Evolutionary conservation across 2,329 filamentous ascomycete genomes (phyloP).

Genomic region (Penicillium brasilianum): DNA sequence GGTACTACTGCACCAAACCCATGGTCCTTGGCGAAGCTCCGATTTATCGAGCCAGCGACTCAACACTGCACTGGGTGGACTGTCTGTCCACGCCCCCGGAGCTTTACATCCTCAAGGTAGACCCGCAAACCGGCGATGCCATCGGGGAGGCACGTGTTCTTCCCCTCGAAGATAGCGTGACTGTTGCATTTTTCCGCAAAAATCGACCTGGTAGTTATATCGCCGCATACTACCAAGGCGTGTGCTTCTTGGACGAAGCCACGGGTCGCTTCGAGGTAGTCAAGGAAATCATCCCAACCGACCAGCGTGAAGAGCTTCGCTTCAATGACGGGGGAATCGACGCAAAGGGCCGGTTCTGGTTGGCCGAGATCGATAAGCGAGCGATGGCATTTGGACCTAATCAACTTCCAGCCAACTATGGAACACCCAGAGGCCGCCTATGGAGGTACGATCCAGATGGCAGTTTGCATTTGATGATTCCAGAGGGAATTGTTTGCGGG

Average conservation of each 20-base stretch:
- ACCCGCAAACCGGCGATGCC: conserved; percentile 33
- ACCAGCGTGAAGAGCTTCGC: conserved; percentile 34
- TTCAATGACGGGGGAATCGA: conserved; percentile 46
- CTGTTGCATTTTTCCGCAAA: conserved; percentile 41
- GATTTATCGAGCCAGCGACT: conserved; percentile 38
- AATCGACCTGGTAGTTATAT: conserved; percentile 40
- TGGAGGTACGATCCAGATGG: conserved; percentile 35
- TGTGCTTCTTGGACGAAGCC: conserved; percentile 45
- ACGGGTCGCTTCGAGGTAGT: conserved; percentile 42
- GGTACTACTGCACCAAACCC: conserved; percentile 14
- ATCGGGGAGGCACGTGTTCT: conserved; percentile 34
- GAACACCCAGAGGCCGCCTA: conserved; percentile 24
- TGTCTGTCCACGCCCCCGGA: conserved; percentile 37
- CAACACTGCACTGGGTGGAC: conserved; percentile 39
- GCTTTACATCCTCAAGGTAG: conserved; percentile 41
- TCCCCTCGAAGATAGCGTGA: conserved; percentile 42
- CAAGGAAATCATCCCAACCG: conserved; percentile 43
- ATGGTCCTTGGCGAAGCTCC: conserved; percentile 39
- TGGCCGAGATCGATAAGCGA: conserved; percentile 45
- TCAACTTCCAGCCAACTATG: conserved; percentile 27
- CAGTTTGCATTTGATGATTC: conserved; percentile 40
- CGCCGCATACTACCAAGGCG: conserved; percentile 44
- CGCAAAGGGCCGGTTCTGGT: conserved; percentile 40
- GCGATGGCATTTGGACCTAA: conserved; percentile 42
- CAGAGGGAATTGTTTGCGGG: conserved; percentile 42